A percentile compares a stretch with the other conserved stretches of the same genome.
These are phyloP conservation scores for Pichia sorboxylosa DNA, from an alignment of 1,139 yeast genomes.

Conservation along the genomic window DNA sequence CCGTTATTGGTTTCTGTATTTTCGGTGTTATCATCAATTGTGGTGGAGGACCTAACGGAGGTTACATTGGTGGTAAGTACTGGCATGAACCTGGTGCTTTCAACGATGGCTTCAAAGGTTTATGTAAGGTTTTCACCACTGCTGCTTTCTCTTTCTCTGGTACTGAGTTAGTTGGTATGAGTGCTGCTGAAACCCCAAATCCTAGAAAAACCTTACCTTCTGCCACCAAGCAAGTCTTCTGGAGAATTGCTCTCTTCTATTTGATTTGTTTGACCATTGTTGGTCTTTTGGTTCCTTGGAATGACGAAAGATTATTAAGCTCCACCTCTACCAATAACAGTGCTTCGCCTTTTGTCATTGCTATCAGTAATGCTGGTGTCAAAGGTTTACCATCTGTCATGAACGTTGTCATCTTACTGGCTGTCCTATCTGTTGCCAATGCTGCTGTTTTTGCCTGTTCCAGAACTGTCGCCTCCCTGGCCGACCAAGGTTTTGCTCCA, in stretches of 20 bases:
- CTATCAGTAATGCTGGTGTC: constrained; percentile 36
- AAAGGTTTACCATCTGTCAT: constrained; percentile 41
- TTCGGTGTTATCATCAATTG: constrained; percentile 53
- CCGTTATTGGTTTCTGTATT: constrained; percentile 51
- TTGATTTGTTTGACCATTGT: constrained; percentile 42
- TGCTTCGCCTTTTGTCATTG: constrained; percentile 42
- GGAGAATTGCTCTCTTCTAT: constrained; percentile 55
- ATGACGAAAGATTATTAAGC: constrained; percentile 37
- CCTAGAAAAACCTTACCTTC: constrained; percentile 54
- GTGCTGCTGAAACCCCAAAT: constrained; percentile 67
- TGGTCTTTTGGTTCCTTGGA: constrained; percentile 42
- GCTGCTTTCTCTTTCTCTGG: constrained; percentile 83
- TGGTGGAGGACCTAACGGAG: constrained; percentile 53
- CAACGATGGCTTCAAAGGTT: constrained; percentile 56
- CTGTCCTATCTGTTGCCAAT: constrained; percentile 59
- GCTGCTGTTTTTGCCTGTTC: constrained; percentile 66
- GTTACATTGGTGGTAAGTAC: constrained; percentile 44
- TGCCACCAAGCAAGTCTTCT: constrained; percentile 58
- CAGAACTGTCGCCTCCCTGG: constrained; percentile 65
- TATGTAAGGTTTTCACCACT: constrained; percentile 60
- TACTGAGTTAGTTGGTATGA: constrained; percentile 65
- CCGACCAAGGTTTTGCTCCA: constrained; percentile 76
- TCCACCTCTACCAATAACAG: constrained; percentile 28
- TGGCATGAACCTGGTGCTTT: constrained; percentile 52
- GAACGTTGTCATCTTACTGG: constrained; percentile 55